Percentiles rank a stretch among this genome's conserved stretches.
Conservation (phyloP, 768 basidiomycete species). For the Boletus tylopilopsis region DNA sequence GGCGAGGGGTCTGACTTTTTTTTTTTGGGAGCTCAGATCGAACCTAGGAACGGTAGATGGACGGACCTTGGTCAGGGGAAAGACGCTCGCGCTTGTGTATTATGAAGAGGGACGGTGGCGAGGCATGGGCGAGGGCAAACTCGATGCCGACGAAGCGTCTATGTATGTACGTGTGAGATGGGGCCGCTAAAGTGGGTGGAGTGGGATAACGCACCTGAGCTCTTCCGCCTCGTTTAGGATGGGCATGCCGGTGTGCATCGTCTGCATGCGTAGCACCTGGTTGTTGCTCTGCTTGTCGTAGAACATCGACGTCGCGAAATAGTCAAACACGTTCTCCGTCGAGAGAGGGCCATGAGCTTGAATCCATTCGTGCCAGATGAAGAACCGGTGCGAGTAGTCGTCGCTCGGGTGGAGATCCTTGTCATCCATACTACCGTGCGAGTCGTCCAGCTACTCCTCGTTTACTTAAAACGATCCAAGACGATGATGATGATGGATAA, state of each 20-base stretch:
- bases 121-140: constrained; percentile 78
- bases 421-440: constrained; percentile 37
- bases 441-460: too few relatives aligned
- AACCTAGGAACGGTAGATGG: neutral
- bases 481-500: too few relatives aligned
- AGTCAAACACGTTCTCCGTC: constrained; percentile 78
- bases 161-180: constrained; percentile 1
- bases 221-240: constrained; percentile 81
- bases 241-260: constrained; percentile 76
- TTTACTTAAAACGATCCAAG: too few relatives aligned
- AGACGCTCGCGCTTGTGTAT: constrained; percentile 86
- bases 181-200: neutral
- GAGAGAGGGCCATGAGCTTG: constrained; percentile 81
- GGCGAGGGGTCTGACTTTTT: constrained; percentile 72
- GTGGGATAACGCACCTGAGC: constrained; percentile 54
- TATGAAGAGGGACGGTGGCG: constrained; percentile 79
- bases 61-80: constrained; percentile 78
- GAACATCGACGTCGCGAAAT: constrained; percentile 89
- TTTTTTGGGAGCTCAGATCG: constrained; percentile 32
- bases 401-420: constrained; percentile 74
- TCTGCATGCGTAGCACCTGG: constrained; percentile 91
- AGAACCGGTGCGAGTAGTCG: constrained; percentile 79
- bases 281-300: constrained; percentile 95
- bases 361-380: constrained; percentile 91
- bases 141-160: constrained; percentile 88